Evolutionary conservation across 352 stramenopile species (phyloP), one percentile per base, ranked within the genome.

Genomic region (Pelagophyceae sp.): DNA sequence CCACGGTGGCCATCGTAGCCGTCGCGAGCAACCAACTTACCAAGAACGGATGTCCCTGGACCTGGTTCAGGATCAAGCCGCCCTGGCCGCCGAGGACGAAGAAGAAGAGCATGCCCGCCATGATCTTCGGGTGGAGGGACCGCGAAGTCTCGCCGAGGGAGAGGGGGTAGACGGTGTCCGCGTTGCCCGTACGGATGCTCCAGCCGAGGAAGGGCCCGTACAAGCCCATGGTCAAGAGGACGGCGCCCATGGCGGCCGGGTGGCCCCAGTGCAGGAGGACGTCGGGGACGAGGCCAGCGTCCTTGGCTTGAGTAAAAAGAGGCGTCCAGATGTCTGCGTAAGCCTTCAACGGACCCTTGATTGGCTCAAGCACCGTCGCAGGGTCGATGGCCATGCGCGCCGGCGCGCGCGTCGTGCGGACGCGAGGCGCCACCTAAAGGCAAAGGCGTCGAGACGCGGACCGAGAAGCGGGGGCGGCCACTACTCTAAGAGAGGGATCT

Each of bases 101-200:
- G 79, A 84, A 84, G 29, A 84, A 84, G 54, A 84, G 78, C 25
- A 79, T 79, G 63, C 81, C 81, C n/a, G 71, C 79, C 38, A 84
- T 84, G 60, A 84, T 74, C 81, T 77, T 80, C 23, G 80, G 80
- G 51, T 84, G 80, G 27, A 72, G 54, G 54, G 81, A 76, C 51
- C 81, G 76, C 54, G 82, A 81, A 11, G 81, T 83, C 29, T 84
- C 81, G 32, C 81, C 81, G 32, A 84, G 61, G 33, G 81, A 82
- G 23, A 84, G 75, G 6, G 78, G 31, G 54, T 79, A 82, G 0
- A 79, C 72, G 50, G 80, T 76, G 32, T 79, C 72, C 6, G 78
- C 81, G 64, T 84, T 83, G n/a, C 81, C 81, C 1, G 79, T 32
- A 31, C 81, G 71, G 37, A 84, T 82, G 69, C 81, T 75, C 80